Evolutionary conservation across 345 rosid genomes (phyloP).

Genomic region (Rubroshorea leprosula): DNA sequence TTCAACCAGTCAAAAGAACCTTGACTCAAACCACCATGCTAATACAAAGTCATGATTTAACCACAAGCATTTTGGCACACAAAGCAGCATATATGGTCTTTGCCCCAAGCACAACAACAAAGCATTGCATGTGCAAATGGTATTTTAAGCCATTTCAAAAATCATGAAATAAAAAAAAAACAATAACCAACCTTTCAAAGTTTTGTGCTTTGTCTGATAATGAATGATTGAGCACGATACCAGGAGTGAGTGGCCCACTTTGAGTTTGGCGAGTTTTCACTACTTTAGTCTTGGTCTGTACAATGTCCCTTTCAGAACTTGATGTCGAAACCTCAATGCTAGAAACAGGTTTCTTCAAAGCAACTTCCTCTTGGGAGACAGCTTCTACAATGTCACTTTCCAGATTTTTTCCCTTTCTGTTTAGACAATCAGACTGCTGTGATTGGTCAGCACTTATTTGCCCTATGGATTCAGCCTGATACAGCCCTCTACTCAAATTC

Average conservation of each 20-base stretch:
- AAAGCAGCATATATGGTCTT: not conserved
- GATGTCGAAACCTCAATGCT: slow-evolving; percentile 42
- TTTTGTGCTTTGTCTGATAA: slow-evolving; percentile 46
- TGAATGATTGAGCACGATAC: slow-evolving; percentile 46
- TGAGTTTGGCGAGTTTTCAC: slow-evolving; percentile 66
- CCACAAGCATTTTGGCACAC: slow-evolving; percentile 4
- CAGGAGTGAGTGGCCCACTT: slow-evolving; percentile 84
- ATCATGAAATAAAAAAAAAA: not conserved
- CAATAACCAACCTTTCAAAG: slow-evolving; percentile 56
- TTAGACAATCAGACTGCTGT: slow-evolving; percentile 29
- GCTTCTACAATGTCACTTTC: slow-evolving; percentile 43
- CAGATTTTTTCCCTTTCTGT: slow-evolving; percentile 44
- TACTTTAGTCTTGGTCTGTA: slow-evolving; percentile 41
- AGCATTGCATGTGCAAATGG: not conserved
- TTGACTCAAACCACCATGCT: not conserved
- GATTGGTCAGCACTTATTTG: slow-evolving; percentile 29
- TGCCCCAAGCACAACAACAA: too few relatives aligned
- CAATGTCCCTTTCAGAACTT: slow-evolving; percentile 42
- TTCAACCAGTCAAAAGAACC: not conserved
- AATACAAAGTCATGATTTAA: not conserved
- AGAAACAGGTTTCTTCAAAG: slow-evolving; percentile 35
- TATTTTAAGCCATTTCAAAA: not conserved
- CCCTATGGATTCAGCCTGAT: slow-evolving; percentile 32
- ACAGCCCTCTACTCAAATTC: slow-evolving; percentile 23
- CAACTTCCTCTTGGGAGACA: slow-evolving; percentile 30